Evolutionary conservation across 192 early-diverging fungal genomes (phyloP).

Genomic region (Entomortierella chlamydospora): DNA sequence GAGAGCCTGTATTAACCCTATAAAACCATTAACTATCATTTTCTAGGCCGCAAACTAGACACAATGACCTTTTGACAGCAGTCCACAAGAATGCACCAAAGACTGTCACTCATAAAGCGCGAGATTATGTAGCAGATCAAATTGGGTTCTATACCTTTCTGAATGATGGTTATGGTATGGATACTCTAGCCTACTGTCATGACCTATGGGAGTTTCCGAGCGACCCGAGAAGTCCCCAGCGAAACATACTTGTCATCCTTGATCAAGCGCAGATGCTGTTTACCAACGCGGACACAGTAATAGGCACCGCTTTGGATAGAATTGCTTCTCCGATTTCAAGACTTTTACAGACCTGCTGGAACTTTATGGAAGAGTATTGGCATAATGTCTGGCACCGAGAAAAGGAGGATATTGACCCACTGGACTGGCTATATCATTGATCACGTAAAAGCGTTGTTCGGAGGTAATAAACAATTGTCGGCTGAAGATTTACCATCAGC

Average conservation of each 20-base stretch:
- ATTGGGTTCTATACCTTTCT: constrained; percentile 23
- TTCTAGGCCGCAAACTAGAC: constrained; percentile 1
- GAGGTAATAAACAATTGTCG: background rate
- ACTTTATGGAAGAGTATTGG: background rate
- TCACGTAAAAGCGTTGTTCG: no score
- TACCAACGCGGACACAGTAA: background rate
- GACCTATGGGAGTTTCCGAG: constrained; percentile 14
- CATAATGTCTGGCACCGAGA: background rate
- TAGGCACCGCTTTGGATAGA: background rate
- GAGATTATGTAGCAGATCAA: constrained; percentile 24
- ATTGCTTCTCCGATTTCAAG: background rate
- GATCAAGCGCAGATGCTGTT: background rate
- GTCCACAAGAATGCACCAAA: background rate
- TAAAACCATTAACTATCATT: no score
- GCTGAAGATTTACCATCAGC: no score
- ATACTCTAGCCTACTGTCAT: constrained; percentile 24
- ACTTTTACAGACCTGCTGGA: background rate
- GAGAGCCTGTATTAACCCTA: no score
- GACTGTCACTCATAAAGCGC: background rate
- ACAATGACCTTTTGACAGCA: background rate
- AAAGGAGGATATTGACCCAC: background rate
- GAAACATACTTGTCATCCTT: background rate
- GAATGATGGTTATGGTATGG: constrained; percentile 15
- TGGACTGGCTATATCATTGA: constrained; percentile 6
- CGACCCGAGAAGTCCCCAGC: background rate